Base-by-base conservation (phyloP, 2,329 filamentous ascomycete species). In the Diaporthe longicolla region DNA sequence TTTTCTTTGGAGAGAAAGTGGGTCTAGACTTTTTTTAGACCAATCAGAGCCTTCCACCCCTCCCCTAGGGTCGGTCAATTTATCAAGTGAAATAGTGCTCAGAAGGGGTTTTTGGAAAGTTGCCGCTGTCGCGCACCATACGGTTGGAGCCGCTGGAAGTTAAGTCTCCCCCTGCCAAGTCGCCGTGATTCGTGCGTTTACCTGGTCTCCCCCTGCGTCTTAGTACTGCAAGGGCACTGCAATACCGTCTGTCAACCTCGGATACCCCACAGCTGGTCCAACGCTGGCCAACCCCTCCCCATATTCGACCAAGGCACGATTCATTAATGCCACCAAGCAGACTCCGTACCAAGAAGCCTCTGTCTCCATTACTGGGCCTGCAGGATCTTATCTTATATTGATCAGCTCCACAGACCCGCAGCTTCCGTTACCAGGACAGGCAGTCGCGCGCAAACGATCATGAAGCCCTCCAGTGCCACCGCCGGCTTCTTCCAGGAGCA, bases 401-500 rank as follows among this genome's bases (percentile, higher is more conserved):
- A 45, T n/a, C 24, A 21, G 24, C 24, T 48, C 59, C 59, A 65
- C 40, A 29, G 15, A 4, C 29, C 37, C 24, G 24, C 15, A n/a
- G 11, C 40, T 65, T 50, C 26, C 59, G 26, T 65, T 45, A 10
- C 55, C 59, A 45, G 43, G 40, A 48, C 26, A 48, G 24, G 26
- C 17, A 65, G 26, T 15, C 24, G 59, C 59, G 11, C 19, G 43
- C 58, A 48, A n/a, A 32, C 26, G 15, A 74, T 32, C 24, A 87
- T 87, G 86, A 81, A 87, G 73, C 79, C 84, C 4, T 86, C 86
- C 17, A 83, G 83, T 68, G 81, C 85, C 17, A 84, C 87, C 75
- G 83, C 79, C 11, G 89, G 90, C 74, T 91, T 90, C 81, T 89
- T 92, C 76, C 90, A 91, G 77, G 80, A 85, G 52, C 82, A 85